Evolutionary conservation across 331 rosid species (phyloP), one percentile per base, ranked within the genome.

Genomic region (Rhamnella rubrinervis): DNA sequence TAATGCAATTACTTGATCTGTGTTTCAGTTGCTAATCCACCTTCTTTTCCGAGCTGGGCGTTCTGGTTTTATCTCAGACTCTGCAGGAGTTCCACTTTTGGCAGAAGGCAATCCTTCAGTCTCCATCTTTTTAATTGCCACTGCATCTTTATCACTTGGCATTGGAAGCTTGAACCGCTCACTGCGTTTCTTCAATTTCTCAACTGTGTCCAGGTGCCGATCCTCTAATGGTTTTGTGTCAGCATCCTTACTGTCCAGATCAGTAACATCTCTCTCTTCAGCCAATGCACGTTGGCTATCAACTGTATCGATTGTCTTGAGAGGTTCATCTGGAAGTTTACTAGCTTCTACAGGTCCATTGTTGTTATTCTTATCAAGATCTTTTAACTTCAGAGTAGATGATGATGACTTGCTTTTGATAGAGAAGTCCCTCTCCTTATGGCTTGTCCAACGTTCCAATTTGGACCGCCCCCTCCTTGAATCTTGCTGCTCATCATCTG

Each of bases 361-460:
- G 37, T 68, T 82, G 40, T 82, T 85, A 31, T 79, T 83, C 82
- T 78, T 81, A 38, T 87, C 93, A 37, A 52, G 28, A 62, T 86
- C 83, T 82, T 86, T 91, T 55, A 83, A 71, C 84, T 82, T 85
- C 77, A 75, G 66, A 69, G 89, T 76, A 53, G 93, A 82, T 16
- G 88, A 82, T 13, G 88, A 78, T 25, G 95, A 78, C 87, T 89
- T 95, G 76, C 65, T 77, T 67, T 71, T 75, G 74, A 84, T 67
- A 61, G 71, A 68, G 68, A 83, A 91, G 80, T 91, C 97, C 77
- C 89, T 86, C 84, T 89, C 96, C 71, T 84, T 81, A 66, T 91
- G 96, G 77, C 99, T 95, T 20, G 97, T 89, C 99, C 99, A 95
- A 50, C 99, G 97, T 78, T 95, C 99, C 82, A 95, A 82, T 75